Percentiles rank a stretch among this genome's conserved stretches.
Evolutionary conservation across 2,329 filamentous ascomycete species (phyloP).

Genomic region (Aspergillus intermedius): DNA sequence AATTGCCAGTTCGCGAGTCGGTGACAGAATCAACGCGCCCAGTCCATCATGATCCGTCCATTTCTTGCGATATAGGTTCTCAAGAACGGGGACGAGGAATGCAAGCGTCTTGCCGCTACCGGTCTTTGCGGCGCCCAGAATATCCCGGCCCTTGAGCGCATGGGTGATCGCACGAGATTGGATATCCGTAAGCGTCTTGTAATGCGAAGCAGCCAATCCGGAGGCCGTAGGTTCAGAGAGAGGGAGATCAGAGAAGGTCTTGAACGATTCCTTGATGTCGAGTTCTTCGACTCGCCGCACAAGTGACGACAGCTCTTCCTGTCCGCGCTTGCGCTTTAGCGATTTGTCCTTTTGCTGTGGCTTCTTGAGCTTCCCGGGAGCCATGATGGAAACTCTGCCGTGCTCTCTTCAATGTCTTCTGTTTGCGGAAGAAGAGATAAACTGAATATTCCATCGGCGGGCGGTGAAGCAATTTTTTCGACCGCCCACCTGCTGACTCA

Average conservation of each 20-base stretch:
- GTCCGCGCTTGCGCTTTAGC: conserved; percentile 43
- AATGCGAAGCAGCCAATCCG: conserved; percentile 80
- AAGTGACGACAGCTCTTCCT: conserved; percentile 39
- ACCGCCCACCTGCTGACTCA: conserved; percentile 29
- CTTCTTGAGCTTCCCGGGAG: conserved; percentile 26
- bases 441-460: conserved; percentile 3
- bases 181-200: conserved; percentile 83
- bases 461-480: conserved; percentile 24
- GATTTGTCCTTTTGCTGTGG: conserved; percentile 20
- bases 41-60: conserved; percentile 90
- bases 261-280: conserved; percentile 45
- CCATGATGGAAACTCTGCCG: conserved; percentile 21
- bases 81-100: conserved; percentile 84
- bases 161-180: conserved; percentile 83
- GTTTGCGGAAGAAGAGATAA: conserved; percentile 3
- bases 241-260: conserved; percentile 75
- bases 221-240: conserved; percentile 72
- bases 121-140: conserved; percentile 91
- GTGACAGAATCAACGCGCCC: conserved; percentile 85
- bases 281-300: conserved; percentile 39
- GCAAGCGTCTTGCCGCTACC: conserved; percentile 93
- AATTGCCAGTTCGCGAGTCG: conserved; percentile 88
- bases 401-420: conserved; percentile 5
- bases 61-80: conserved; percentile 81
- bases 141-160: conserved; percentile 76